Conservation (phyloP, 2,329 filamentous ascomycete species). For the Pseudogymnoascus sp. region DNA sequence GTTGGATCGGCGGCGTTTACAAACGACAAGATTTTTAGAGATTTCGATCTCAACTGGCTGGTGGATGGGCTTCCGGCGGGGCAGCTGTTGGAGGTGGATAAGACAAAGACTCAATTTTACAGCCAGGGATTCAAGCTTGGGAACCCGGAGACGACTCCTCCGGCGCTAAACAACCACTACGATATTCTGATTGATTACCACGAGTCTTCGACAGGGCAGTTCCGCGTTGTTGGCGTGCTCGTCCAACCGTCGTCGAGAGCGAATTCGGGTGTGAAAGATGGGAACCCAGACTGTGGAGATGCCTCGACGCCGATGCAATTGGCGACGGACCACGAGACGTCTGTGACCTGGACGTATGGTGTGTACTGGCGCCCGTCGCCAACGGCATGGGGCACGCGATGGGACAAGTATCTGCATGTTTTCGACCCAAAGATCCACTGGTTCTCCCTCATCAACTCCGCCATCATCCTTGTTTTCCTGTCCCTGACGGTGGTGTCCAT, state of each 20-base stretch:
- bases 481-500: slow-evolving; percentile 90
- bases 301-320: slow-evolving; percentile 53
- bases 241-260: slow-evolving; percentile 72
- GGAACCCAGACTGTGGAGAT: slow-evolving; percentile 52
- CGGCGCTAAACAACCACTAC: slow-evolving; percentile 85
- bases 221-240: slow-evolving; percentile 83
- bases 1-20: slow-evolving; percentile 66
- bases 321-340: slow-evolving; percentile 51
- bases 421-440: slow-evolving; percentile 98
- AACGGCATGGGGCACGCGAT: slow-evolving; percentile 91
- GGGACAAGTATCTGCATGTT: slow-evolving; percentile 98
- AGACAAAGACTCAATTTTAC: slow-evolving; percentile 73
- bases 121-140: slow-evolving; percentile 86
- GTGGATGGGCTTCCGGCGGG: slow-evolving; percentile 90
- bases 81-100: slow-evolving; percentile 68
- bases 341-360: slow-evolving; percentile 83
- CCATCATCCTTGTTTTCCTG: slow-evolving; percentile 87
- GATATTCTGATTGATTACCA: slow-evolving; percentile 93
- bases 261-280: slow-evolving; percentile 42
- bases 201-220: slow-evolving; percentile 61
- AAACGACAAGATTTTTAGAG: slow-evolving; percentile 71
- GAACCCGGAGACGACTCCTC: slow-evolving; percentile 44
- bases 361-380: slow-evolving; percentile 78
- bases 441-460: slow-evolving; percentile 96
- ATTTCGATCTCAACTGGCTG: slow-evolving; percentile 91